Percentiles rank a stretch among this genome's conserved stretches.
Conservation (phyloP, 805 yeast genomes). For the Candida germanica region DNA sequence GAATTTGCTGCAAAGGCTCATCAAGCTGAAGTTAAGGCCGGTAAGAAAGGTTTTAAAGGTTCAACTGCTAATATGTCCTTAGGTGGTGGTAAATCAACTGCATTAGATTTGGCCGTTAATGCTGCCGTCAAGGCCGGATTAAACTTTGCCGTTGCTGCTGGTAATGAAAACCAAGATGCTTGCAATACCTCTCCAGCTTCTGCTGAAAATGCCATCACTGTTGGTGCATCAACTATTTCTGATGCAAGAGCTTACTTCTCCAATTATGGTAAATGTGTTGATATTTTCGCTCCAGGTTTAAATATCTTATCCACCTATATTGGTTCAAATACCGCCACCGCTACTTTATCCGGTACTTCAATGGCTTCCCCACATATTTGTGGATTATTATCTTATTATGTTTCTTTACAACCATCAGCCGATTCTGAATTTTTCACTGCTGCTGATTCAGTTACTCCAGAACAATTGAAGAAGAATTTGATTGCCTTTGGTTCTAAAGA, state of each 20-base stretch:
- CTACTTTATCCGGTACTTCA: constrained; percentile 89
- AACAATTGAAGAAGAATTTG: constrained; percentile 72
- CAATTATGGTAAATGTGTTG: constrained; percentile 94
- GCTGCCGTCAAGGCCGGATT: constrained; percentile 88
- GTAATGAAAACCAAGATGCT: constrained; percentile 91
- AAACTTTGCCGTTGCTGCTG: constrained; percentile 95
- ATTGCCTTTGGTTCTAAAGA: constrained; percentile 65
- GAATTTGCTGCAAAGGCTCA: constrained; percentile 80
- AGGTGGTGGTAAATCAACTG: constrained; percentile 89
- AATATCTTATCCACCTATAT: constrained; percentile 81
- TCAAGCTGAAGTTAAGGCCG: constrained; percentile 47
- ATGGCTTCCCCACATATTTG: constrained; percentile 98
- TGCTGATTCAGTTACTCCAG: constrained; percentile 59
- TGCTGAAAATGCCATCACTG: constrained; percentile 81
- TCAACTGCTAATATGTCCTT: constrained; percentile 91
- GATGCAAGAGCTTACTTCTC: constrained; percentile 94
- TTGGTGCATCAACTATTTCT: constrained; percentile 88
- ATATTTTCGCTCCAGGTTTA: constrained; percentile 95
- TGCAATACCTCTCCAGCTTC: constrained; percentile 91
- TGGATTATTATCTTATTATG: constrained; percentile 85
- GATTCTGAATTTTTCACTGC: constrained; percentile 60
- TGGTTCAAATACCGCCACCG: constrained; percentile 73
- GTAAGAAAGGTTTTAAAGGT: constrained; percentile 70
- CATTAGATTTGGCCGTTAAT: constrained; percentile 81
- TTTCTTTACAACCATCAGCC: constrained; percentile 78